Evolutionary conservation across 1,139 yeast species (phyloP), one percentile per base, ranked within the genome.

Genomic region (Kodamaea suecica): DNA sequence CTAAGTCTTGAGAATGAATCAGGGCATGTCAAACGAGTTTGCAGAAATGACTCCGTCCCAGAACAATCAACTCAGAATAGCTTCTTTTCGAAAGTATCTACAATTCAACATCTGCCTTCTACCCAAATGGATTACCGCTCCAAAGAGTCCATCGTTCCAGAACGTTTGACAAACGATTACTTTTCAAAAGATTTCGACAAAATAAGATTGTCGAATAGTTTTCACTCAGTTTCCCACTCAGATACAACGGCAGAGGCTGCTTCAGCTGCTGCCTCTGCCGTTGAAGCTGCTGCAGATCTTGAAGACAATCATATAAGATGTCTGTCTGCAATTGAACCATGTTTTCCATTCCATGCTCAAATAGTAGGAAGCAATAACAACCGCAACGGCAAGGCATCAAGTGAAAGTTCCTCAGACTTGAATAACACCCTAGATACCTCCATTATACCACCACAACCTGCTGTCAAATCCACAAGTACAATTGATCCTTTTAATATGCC

Each of bases 321-420:
- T 9, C 29, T 38, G 2, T 43, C 47, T 8, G 49, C 50, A 10
- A 34, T 40, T 4, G 48, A 44, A 19, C 23, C 45, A 5, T 25
- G 28, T 10, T 25, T 25, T 13, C 28, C 28, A 11, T 25, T 25
- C 28, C 28, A 17, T 25, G 17, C 28, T 12, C 28, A 25, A 25
- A 11, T 5, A 4, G 28, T 12, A 10, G 8, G 8, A 19, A 19
- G 21, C 9, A 19, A 19, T 9, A 6, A 19, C 21, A 6, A 6
- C 21, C 6, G 8, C 6, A 6, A 19, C 21, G 9, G 21, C 9
- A 19, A 19, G n/a, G n/a, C n/a, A n/a, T n/a, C n/a, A n/a, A n/a
- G n/a, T n/a, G n/a, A n/a, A n/a, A n/a, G n/a, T n/a, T n/a, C n/a
- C n/a, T n/a, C n/a, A n/a, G n/a, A n/a, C n/a, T n/a, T n/a, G n/a